Conservation (phyloP, 257 asterid species). For the Echium plantagineum region DNA sequence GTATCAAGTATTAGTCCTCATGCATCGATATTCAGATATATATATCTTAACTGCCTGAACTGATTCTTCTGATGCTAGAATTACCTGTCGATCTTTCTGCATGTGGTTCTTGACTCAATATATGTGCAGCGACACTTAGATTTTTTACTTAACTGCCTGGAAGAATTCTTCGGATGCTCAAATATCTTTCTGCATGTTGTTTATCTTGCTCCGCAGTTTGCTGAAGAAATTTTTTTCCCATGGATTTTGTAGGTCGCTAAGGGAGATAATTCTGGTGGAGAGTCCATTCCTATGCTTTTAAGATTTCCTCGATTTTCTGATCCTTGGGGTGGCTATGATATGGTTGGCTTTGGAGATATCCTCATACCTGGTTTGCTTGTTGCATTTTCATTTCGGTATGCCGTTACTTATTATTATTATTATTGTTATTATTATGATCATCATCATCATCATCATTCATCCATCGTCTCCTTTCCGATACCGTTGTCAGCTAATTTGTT, state of each 20-base stretch:
- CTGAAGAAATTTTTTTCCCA: slow-evolving; percentile 2
- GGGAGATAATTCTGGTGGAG: slow-evolving; percentile 90
- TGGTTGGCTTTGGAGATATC: slow-evolving; percentile 98
- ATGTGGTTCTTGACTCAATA: background rate
- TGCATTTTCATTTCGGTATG: slow-evolving; percentile 70
- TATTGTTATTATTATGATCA: background rate
- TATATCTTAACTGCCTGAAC: background rate
- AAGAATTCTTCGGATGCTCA: background rate
- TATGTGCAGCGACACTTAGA: too few species aligned
- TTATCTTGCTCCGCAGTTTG: background rate
- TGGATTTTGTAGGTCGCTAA: slow-evolving; percentile 62
- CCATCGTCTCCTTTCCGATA: background rate
- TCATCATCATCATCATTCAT: too few species aligned
- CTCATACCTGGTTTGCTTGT: slow-evolving; percentile 88
- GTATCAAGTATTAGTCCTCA: too few species aligned
- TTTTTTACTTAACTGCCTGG: background rate
- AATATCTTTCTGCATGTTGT: background rate
- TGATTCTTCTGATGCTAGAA: background rate
- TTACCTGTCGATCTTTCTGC: background rate
- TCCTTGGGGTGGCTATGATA: slow-evolving; percentile 87
- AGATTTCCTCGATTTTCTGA: slow-evolving; percentile 83
- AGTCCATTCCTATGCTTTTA: slow-evolving; percentile 96
- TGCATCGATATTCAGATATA: too few species aligned
- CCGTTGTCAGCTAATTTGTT: too few species aligned
- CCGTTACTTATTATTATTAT: background rate